A percentile compares a stretch with the other conserved stretches of the same genome.
phyloP scores from a whole-genome alignment of 352 stramenopile species.

The Phytopythium chamaehyphon region DNA sequence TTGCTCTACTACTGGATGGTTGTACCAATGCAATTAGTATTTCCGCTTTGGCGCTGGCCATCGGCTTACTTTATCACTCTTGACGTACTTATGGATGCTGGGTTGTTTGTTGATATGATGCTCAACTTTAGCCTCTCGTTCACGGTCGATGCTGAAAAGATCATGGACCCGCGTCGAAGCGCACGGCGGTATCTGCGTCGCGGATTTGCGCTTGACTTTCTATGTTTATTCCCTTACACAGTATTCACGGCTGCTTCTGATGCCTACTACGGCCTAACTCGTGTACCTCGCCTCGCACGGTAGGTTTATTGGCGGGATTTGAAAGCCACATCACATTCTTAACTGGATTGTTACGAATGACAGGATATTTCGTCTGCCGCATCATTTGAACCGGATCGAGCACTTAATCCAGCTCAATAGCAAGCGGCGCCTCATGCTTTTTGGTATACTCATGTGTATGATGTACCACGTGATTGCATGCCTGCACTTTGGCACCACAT shows the following conservation, averaged over 20 bases:
- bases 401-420: constrained; percentile 41
- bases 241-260: constrained; percentile 15
- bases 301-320: constrained; percentile 2
- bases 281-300: constrained; percentile 38
- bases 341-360: background rate
- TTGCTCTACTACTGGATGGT: constrained; percentile 46
- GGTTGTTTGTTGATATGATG: constrained; percentile 39
- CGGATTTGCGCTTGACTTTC: constrained; percentile 35
- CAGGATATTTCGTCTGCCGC: constrained; percentile 17
- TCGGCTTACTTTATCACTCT: constrained; percentile 23
- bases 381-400: constrained; percentile 31
- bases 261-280: constrained; percentile 22
- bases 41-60: constrained; percentile 31
- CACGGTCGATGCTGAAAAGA: constrained; percentile 45
- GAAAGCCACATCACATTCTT: background rate
- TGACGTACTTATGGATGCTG: constrained; percentile 27
- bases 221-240: constrained; percentile 41
- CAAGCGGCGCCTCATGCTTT: constrained; percentile 34
- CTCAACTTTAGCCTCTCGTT: constrained; percentile 62
- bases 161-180: constrained; percentile 34
- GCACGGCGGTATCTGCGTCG: constrained; percentile 31
- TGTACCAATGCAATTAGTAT: constrained; percentile 48
- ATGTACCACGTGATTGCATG: constrained; percentile 53
- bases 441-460: constrained; percentile 39
- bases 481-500: constrained; percentile 32